These are phyloP conservation scores for Lenwebbia sp. DNA, from an alignment of 345 rosid genomes.

Conservation along the genomic window DNA sequence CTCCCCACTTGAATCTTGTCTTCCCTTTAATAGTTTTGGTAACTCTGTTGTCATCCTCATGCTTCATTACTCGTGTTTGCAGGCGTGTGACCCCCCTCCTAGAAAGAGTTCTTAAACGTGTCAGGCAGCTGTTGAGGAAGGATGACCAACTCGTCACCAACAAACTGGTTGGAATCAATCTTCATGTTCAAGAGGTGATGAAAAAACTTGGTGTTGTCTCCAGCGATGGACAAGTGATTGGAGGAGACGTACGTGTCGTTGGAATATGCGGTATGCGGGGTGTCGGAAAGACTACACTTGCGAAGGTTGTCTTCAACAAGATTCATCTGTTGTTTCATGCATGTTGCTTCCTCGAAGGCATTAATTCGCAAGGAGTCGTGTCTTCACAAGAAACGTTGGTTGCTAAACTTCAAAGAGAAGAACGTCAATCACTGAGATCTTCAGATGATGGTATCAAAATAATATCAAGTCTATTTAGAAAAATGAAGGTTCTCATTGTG, in stretches of 20 bases:
- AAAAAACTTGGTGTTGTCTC: neutral
- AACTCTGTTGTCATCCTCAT: neutral
- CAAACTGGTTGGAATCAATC: conserved; percentile 1
- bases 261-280: conserved; percentile 16
- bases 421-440: no score
- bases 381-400: neutral
- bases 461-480: neutral
- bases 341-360: neutral
- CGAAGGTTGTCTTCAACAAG: neutral
- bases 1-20: neutral
- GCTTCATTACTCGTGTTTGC: neutral
- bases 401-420: neutral
- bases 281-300: conserved; percentile 15
- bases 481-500: neutral
- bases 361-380: neutral
- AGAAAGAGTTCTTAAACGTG: neutral
- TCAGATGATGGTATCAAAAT: no score
- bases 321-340: neutral
- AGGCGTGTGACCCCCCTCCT: neutral
- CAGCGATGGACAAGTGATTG: neutral
- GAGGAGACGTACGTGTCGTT: neutral
- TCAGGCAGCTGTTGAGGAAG: neutral
- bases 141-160: neutral
- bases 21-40: no score
- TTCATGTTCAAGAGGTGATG: neutral